Percentiles rank a stretch among this genome's conserved stretches.
Evolutionary conservation across 2,329 filamentous ascomycete species (phyloP).

Genomic region (Cyanodermella asteris): DNA sequence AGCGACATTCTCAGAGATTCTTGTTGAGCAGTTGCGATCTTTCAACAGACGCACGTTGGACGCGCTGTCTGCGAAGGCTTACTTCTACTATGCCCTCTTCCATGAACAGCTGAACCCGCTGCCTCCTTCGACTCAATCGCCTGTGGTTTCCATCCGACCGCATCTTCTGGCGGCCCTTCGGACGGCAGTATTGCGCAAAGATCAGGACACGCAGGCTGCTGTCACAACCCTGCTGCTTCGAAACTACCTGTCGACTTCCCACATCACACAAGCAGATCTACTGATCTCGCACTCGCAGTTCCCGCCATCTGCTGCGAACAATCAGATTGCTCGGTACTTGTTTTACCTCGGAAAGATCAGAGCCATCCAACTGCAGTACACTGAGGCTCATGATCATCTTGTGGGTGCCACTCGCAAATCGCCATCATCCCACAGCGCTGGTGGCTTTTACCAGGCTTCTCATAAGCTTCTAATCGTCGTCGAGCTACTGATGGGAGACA

Average conservation of each 20-base stretch:
- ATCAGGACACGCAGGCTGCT: conserved; percentile 88
- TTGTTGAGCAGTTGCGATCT: conserved; percentile 66
- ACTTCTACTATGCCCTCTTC: conserved; percentile 95
- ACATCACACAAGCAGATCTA: conserved; percentile 90
- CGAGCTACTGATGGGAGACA: conserved; percentile 94
- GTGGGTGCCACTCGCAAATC: conserved; percentile 88
- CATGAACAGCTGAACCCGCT: conserved; percentile 75
- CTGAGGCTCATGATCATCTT: conserved; percentile 85
- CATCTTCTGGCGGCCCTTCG: conserved; percentile 70
- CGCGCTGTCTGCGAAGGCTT: conserved; percentile 80
- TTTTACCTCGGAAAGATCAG: conserved; percentile 95
- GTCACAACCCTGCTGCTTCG: conserved; percentile 87
- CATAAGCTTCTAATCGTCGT: conserved; percentile 94
- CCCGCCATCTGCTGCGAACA: conserved; percentile 83
- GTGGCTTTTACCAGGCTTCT: conserved; percentile 81
- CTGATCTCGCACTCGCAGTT: conserved; percentile 92
- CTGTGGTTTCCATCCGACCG: conserved; percentile 68
- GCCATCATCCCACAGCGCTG: conserved; percentile 67
- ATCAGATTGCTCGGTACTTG: conserved; percentile 89
- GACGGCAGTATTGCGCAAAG: conserved; percentile 90
- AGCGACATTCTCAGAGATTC: conserved; percentile 59
- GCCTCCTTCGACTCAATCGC: conserved; percentile 71
- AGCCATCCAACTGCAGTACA: conserved; percentile 89
- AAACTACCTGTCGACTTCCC: conserved; percentile 88
- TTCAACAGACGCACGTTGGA: conserved; percentile 89